Conservation (phyloP, 2,329 filamentous ascomycete species). For the Zymoseptoria crescenta region DNA sequence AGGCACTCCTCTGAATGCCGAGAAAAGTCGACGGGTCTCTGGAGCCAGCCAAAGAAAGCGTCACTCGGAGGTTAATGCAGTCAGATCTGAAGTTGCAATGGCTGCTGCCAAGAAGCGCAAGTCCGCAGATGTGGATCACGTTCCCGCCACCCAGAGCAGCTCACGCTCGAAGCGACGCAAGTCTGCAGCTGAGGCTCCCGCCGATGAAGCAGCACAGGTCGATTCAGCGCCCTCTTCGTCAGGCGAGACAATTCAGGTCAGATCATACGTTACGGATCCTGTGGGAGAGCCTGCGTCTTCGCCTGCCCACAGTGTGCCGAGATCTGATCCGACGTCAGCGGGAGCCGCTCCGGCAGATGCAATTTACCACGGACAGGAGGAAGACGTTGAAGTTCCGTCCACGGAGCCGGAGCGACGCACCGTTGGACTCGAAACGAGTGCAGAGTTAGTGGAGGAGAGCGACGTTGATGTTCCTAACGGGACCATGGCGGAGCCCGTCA, state of each 20-base stretch:
- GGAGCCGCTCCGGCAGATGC: slow-evolving; percentile 21
- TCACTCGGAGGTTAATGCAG: neutral
- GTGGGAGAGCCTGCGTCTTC: slow-evolving; percentile 22
- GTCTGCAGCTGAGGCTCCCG: slow-evolving; percentile 12
- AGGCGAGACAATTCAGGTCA: neutral
- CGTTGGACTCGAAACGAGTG: slow-evolving; percentile 15
- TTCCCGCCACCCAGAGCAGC: neutral
- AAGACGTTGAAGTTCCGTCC: slow-evolving; percentile 12
- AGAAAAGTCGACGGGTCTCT: slow-evolving; percentile 32
- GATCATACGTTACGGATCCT: slow-evolving; percentile 18
- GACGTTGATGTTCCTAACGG: slow-evolving; percentile 30
- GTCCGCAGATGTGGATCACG: slow-evolving; percentile 15
- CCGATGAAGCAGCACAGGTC: slow-evolving; percentile 25
- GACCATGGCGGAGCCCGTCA: slow-evolving; percentile 38
- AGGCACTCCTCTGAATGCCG: slow-evolving; percentile 55
- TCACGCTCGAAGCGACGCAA: slow-evolving; percentile 12
- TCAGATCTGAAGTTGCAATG: neutral
- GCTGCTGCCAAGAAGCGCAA: slow-evolving; percentile 23
- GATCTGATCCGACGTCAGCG: neutral
- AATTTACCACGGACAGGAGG: slow-evolving; percentile 15
- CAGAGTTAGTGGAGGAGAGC: slow-evolving; percentile 9
- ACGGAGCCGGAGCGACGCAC: slow-evolving; percentile 9
- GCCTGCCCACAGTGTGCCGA: slow-evolving; percentile 26
- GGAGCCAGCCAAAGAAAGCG: slow-evolving; percentile 2
- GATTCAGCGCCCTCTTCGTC: slow-evolving; percentile 28